These are phyloP conservation scores for Oidium heveae DNA, from an alignment of 2,329 filamentous ascomycete species.

Conservation along the genomic window DNA sequence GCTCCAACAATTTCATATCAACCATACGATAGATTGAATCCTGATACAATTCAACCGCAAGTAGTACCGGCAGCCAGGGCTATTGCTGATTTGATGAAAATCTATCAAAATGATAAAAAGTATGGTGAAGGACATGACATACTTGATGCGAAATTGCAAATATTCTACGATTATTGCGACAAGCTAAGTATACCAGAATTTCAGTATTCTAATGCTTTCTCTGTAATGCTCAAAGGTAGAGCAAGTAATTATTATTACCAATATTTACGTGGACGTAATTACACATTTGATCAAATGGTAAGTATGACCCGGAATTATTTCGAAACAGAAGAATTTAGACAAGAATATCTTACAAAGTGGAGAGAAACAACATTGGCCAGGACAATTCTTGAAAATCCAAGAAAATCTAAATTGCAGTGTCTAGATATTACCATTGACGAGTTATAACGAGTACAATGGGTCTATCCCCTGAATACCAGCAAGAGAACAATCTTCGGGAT, in stretches of 20 bases:
- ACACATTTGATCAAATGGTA: not conserved
- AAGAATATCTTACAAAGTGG: not conserved
- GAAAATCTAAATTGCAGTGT: not conserved
- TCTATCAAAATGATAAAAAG: too few species aligned
- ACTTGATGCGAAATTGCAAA: not conserved
- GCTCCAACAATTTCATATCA: not conserved
- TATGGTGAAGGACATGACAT: too few species aligned
- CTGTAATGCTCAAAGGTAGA: not conserved
- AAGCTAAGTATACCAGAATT: not conserved
- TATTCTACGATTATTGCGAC: not conserved
- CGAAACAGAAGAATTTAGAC: not conserved
- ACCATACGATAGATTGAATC: not conserved
- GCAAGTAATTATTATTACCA: not conserved
- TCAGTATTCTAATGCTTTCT: not conserved
- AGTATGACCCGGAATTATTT: not conserved
- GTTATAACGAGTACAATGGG: not conserved
- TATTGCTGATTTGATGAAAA: not conserved
- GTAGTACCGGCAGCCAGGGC: not conserved
- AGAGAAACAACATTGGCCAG: not conserved
- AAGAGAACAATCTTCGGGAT: not conserved
- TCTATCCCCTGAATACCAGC: not conserved
- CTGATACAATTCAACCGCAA: not conserved
- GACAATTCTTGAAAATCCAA: not conserved
- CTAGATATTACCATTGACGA: not conserved
- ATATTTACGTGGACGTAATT: not conserved